Evolutionary conservation across 805 yeast species (phyloP).

Genomic region (Candida chauliodis): DNA sequence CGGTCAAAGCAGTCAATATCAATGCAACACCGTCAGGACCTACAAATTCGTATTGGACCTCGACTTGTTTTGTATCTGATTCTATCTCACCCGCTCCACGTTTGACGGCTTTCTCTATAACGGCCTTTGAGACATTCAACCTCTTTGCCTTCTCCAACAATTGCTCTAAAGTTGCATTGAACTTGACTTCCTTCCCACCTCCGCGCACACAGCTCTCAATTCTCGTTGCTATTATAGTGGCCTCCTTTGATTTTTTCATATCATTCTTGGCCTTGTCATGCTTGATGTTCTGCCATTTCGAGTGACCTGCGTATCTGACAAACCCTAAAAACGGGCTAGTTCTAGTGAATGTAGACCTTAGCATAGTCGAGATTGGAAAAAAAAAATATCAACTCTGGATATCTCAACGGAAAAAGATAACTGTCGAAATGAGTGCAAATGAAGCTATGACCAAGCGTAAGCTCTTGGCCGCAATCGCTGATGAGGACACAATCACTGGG

Average conservation of each 20-base stretch:
- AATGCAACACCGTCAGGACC: constrained; percentile 92
- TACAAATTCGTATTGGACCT: constrained; percentile 77
- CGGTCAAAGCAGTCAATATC: constrained; percentile 82
- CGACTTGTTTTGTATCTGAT: constrained; percentile 43
- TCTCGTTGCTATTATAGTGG: constrained; percentile 67
- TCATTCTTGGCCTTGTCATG: constrained; percentile 94
- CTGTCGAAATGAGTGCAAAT: constrained; percentile 18
- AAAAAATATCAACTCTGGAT: constrained; percentile 1
- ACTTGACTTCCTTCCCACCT: constrained; percentile 63
- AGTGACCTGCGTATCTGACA: constrained; percentile 65
- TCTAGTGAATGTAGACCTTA: not conserved
- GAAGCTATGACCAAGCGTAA: constrained; percentile 64
- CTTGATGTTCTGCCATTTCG: constrained; percentile 92
- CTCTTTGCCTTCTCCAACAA: constrained; percentile 76
- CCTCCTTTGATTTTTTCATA: constrained; percentile 64
- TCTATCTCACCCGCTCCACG: constrained; percentile 73
- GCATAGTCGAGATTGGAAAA: not conserved
- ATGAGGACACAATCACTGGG: constrained; percentile 97
- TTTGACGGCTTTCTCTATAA: constrained; percentile 82
- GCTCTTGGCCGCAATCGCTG: constrained; percentile 91
- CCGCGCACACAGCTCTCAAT: constrained; percentile 72
- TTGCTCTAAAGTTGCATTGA: constrained; percentile 55
- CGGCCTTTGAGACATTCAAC: constrained; percentile 74
- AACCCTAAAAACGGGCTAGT: not conserved
- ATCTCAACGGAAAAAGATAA: not conserved